Percentiles rank a stretch among this genome's conserved stretches.
These are phyloP conservation scores for Piper longum DNA, from an alignment of 164 flowering plant species.

Conservation along the genomic window DNA sequence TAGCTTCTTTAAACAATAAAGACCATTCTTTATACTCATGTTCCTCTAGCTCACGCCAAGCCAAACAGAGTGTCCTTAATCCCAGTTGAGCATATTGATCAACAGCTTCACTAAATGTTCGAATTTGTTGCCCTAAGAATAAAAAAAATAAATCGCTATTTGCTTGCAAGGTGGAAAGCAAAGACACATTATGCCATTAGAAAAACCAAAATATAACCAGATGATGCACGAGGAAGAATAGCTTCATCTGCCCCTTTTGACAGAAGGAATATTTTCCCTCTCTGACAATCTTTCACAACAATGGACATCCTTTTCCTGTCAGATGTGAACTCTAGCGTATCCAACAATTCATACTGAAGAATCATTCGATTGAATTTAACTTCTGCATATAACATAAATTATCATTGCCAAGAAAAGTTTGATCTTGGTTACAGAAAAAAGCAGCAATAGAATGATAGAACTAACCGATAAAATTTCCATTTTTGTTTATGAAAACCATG, in stretches of 20 bases:
- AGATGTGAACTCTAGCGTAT: conserved; percentile 92
- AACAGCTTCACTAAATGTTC: conserved; percentile 67
- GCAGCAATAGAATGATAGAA: neutral
- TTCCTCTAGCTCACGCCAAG: conserved; percentile 84
- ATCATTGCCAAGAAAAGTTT: neutral
- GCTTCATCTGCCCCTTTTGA: conserved; percentile 99
- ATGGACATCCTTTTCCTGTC: conserved; percentile 97
- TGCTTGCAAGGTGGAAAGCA: neutral
- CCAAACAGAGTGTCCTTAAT: conserved; percentile 82
- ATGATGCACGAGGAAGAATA: conserved; percentile 57
- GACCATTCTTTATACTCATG: conserved; percentile 92
- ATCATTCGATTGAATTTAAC: conserved; percentile 46
- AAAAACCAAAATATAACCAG: conserved; percentile 35
- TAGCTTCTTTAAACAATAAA: conserved; percentile 79
- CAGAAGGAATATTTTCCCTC: conserved; percentile 62
- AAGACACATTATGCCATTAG: neutral
- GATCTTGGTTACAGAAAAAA: neutral
- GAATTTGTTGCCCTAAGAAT: conserved; percentile 61
- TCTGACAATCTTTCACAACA: conserved; percentile 61
- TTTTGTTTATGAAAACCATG: conserved; percentile 60
- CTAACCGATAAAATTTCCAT: conserved; percentile 62
- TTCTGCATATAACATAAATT: conserved; percentile 36
- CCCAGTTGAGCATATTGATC: conserved; percentile 93
- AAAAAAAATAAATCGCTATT: conserved; percentile 5
- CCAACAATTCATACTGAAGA: conserved; percentile 66